Evolutionary conservation across 1,284 basidiomycete species (phyloP).

Genomic region (Schizopora paradoxa): DNA sequence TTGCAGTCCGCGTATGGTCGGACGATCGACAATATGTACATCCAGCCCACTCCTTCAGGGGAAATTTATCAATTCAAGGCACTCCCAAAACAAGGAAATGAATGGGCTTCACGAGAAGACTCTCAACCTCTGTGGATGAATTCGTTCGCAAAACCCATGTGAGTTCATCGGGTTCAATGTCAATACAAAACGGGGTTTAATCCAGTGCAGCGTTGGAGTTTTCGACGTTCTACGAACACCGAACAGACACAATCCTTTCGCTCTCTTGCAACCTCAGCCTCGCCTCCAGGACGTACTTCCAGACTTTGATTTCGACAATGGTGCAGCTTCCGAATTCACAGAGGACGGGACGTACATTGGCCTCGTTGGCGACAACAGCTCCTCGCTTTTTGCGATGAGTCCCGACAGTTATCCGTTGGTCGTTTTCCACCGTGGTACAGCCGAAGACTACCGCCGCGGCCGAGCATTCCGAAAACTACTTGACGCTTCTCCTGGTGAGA

Average conservation of each 20-base stretch:
- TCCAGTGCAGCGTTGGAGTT: constrained; percentile 55
- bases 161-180: constrained; percentile 19
- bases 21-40: constrained; percentile 71
- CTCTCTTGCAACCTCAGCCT: constrained; percentile 74
- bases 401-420: constrained; percentile 70
- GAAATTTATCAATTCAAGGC: constrained; percentile 69
- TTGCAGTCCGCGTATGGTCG: constrained; percentile 61
- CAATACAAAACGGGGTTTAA: constrained; percentile 6
- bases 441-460: too few relatives aligned
- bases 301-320: constrained; percentile 33
- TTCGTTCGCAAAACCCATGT: constrained; percentile 54
- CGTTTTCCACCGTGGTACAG: constrained; percentile 64
- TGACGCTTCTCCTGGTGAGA: constrained; percentile 6
- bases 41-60: constrained; percentile 73
- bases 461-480: too few relatives aligned
- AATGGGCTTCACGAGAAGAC: constrained; percentile 20
- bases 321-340: constrained; percentile 34
- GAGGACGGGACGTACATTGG: constrained; percentile 67
- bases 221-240: constrained; percentile 65
- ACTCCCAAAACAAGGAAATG: constrained; percentile 20
- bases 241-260: constrained; percentile 52
- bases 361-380: constrained; percentile 49
- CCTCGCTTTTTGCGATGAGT: constrained; percentile 75
- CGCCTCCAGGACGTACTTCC: constrained; percentile 61
- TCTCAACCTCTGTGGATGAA: constrained; percentile 53